Base-by-base conservation (phyloP, 2,329 filamentous ascomycete species). In the Nigrospora oryzae region DNA sequence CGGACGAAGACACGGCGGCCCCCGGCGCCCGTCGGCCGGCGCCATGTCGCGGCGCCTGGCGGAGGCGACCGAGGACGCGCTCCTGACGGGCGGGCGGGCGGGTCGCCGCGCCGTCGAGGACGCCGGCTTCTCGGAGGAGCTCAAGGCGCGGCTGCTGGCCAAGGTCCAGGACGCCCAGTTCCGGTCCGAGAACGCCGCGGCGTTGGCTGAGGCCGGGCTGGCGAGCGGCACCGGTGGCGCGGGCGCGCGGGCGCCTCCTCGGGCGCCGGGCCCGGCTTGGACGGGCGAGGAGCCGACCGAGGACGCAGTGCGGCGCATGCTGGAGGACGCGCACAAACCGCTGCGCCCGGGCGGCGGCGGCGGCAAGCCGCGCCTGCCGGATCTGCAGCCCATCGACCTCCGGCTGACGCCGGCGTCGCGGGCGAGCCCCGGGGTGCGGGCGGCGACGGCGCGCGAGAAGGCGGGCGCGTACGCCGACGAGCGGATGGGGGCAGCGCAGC, bases 251-350 rank as follows among this genome's bases (percentile, higher is more conserved):
- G 80, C 48, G 77, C 84, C 41, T 76, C 82, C 33, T 88, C 88
- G 2, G 71, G 75, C 0, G 79, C 17, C 32, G 23, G 28, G 82
- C 7, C 67, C 75, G 46, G 75, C 84, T 1, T 98, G 93, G 93
- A 81, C 77, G 0, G 93, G 91, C 3, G 71, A 76, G 12, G 93
- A 97, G 64, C 71, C 69, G 5, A 67, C 84, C 1, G 78, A 83
- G 53, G 89, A 96, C 61, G 75, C 84, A 1, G 82, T 89, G 17
- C 67, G 95, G 40, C 81, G 93, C 31, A 97, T 97, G 86, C 65
- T 93, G 11, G 77, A 87, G 46, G 89, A 95, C 59, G 77, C 87
- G 23, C 79, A 79, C 48, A 89, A 89, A 57, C 86, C 84, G 0
- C 67, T 94, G 40, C 65, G 61, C 13, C 69, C 69, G 4, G 67